These are phyloP conservation scores for Oenanthe sinensis DNA, from an alignment of 129 eudicot species.

Conservation along the genomic window DNA sequence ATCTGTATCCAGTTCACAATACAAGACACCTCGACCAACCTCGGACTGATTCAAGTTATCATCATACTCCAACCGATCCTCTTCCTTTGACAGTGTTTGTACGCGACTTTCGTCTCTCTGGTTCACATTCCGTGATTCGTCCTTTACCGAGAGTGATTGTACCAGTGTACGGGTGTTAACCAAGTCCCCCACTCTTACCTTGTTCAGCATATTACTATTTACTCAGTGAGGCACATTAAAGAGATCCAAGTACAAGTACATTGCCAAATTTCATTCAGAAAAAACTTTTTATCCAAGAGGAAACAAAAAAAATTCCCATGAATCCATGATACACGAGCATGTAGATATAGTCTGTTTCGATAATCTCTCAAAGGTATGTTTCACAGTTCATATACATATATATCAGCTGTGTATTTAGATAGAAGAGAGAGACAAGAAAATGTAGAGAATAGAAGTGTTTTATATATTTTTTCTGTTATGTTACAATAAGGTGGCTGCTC, in stretches of 20 bases:
- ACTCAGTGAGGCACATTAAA: constrained; percentile 5
- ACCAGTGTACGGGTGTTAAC: constrained; percentile 27
- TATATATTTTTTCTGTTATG: too few relatives aligned
- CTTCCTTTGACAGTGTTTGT: constrained; percentile 23
- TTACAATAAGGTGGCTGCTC: too few relatives aligned
- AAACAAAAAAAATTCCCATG: neutral
- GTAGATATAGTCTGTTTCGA: neutral
- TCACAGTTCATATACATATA: too few relatives aligned
- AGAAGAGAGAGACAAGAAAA: too few relatives aligned
- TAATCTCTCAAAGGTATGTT: too few relatives aligned
- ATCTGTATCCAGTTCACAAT: constrained; percentile 41
- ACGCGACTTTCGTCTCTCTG: constrained; percentile 27
- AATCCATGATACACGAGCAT: neutral
- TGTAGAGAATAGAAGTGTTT: too few relatives aligned
- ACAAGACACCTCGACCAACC: constrained; percentile 47
- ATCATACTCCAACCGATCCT: constrained; percentile 12
- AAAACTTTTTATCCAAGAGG: neutral
- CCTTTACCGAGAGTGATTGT: constrained; percentile 18
- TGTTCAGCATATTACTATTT: constrained; percentile 6
- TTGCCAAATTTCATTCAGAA: neutral
- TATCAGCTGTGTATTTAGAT: too few relatives aligned
- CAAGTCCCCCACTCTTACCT: constrained; percentile 69
- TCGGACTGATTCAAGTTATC: constrained; percentile 15
- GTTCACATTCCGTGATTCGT: constrained; percentile 29
- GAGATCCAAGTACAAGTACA: neutral